Base-by-base conservation (phyloP, 305 asterid species). In the Solanum hybrid region DNA sequence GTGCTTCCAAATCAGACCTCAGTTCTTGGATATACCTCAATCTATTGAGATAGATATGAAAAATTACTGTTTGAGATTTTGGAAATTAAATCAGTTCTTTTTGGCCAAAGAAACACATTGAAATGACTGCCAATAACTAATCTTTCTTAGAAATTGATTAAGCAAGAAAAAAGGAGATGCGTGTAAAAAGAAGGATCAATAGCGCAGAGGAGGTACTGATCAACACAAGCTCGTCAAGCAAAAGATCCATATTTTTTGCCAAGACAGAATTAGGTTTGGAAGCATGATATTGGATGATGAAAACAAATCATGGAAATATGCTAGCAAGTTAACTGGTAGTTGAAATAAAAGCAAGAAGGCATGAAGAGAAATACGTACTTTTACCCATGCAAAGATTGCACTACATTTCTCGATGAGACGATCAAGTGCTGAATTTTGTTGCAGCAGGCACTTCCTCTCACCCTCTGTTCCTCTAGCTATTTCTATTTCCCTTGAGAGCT, bases 321-420 rank as follows among this genome's bases (percentile, higher is more conserved):
- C n/a, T 51, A 84, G 41, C 77, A 85, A 32, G 77, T 32, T 57
- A 57, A 57, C 77, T 51, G 51, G 45, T 61, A 33, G 24, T 61
- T 86, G 78, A 29, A 72, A 22, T 45, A 86, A 37, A 36, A 90
- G 89, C 80, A 51, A 87, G 39, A 83, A 76, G 27, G 91, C 87
- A 84, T 45, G 65, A 76, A 91, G 84, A 89, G 87, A 75, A 57
- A 86, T 29, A 29, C 79, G 22, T 94, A 98, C 99, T 92, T 94
- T 94, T 37, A 78, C 37, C 98, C 99, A 97, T 6, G 95, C 97
- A 90, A 91, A 90, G 90, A 96, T 95, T 90, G 88, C 84, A 94
- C 97, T 93, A 91, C 98, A 93, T 95, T 96, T 96, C 91, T 98
- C 99, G 88, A 97, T 92, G 80, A 98, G 96, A 91, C 88, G 87